Evolutionary conservation across 345 rosid species (phyloP).

Genomic region (Gossypium ekmanianum): DNA sequence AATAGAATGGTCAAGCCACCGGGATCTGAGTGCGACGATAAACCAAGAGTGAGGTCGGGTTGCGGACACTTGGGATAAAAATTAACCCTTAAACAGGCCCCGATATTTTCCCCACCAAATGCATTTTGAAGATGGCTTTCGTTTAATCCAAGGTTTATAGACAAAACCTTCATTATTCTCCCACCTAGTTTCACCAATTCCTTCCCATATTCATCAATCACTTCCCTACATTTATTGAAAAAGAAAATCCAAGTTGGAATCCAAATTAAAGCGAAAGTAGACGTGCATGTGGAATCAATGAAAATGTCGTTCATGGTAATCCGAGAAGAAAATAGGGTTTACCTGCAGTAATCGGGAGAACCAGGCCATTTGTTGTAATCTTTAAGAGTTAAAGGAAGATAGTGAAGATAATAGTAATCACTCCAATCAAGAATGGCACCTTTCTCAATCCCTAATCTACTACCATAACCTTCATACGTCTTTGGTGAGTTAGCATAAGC

Average conservation of each 20-base stretch:
- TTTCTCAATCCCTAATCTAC: conserved; percentile 75
- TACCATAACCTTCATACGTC: conserved; percentile 93
- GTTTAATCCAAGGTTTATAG: conserved; percentile 55
- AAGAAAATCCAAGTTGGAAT: not conserved
- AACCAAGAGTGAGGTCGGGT: conserved; percentile 77
- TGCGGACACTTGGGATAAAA: conserved; percentile 94
- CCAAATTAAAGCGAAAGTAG: not conserved
- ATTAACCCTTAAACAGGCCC: conserved; percentile 78
- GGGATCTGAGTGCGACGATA: conserved; percentile 90
- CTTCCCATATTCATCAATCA: conserved; percentile 65
- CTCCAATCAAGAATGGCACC: conserved; percentile 96
- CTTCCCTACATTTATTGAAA: conserved; percentile 41
- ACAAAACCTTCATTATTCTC: conserved; percentile 67
- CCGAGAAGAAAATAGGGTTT: not conserved
- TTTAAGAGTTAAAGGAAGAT: conserved; percentile 50
- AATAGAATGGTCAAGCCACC: conserved; percentile 83
- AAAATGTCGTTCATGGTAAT: no score
- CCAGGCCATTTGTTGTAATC: conserved; percentile 81
- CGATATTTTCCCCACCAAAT: conserved; percentile 68
- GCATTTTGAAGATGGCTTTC: conserved; percentile 56
- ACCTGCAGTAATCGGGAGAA: conserved; percentile 65
- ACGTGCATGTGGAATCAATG: no score
- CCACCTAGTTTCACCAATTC: conserved; percentile 55
- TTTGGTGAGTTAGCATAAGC: conserved; percentile 62
- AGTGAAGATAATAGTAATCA: conserved; percentile 82